Conservation (phyloP, 1,284 basidiomycete genomes). For the Amylostereum areolatum region DNA sequence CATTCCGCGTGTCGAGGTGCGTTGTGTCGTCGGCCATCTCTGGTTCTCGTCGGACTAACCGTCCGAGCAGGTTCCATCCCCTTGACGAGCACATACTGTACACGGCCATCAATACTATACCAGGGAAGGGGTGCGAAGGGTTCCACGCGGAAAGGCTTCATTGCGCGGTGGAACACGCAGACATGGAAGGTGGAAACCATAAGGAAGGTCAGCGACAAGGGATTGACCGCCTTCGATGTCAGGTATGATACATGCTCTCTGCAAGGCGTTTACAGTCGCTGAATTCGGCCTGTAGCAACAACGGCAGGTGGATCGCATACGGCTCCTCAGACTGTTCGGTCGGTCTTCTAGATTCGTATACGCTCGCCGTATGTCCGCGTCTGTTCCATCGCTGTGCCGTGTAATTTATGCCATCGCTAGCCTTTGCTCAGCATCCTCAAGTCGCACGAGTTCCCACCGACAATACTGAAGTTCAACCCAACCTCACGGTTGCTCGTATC, state of each 20-base stretch:
- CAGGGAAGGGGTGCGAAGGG: constrained; percentile 44
- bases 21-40: constrained; percentile 12
- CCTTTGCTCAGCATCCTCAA: constrained; percentile 85
- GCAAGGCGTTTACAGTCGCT: background rate
- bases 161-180: constrained; percentile 60
- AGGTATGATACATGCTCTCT: constrained; percentile 45
- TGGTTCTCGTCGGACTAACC: constrained; percentile 1
- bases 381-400: constrained; percentile 2
- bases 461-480: constrained; percentile 85
- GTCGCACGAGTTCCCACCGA: constrained; percentile 94
- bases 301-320: constrained; percentile 80
- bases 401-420: constrained; percentile 33
- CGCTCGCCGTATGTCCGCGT: constrained; percentile 59
- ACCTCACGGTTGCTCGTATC: constrained; percentile 80
- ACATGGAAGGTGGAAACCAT: constrained; percentile 49
- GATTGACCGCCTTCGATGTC: constrained; percentile 81
- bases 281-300: constrained; percentile 41
- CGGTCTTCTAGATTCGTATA: constrained; percentile 79
- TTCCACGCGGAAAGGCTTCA: constrained; percentile 49
- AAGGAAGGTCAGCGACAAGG: constrained; percentile 68
- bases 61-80: constrained; percentile 51
- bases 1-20: constrained; percentile 73
- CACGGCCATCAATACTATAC: constrained; percentile 69
- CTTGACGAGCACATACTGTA: constrained; percentile 50
- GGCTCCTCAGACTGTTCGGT: constrained; percentile 87